Conservation (phyloP, 73 alveolate species). For the Paramecium caudatum region DNA sequence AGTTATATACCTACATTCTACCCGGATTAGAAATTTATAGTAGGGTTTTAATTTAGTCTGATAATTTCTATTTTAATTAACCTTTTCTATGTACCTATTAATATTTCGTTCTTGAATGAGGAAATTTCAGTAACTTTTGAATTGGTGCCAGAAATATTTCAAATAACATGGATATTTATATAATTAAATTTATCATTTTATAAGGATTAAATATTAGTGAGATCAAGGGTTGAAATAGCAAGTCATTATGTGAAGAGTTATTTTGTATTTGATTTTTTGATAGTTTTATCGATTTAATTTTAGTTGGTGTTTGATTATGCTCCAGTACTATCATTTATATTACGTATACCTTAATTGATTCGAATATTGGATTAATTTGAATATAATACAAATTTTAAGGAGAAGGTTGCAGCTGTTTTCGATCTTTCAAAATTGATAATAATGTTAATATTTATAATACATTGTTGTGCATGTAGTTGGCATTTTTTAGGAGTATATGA, state of each 20-base stretch:
- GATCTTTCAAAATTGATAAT: slow-evolving; percentile 64
- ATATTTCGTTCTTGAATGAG: background rate
- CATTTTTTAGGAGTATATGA: slow-evolving; percentile 65
- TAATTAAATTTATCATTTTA: background rate
- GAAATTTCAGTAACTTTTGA: background rate
- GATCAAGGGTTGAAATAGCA: slow-evolving; percentile 9
- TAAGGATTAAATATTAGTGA: background rate
- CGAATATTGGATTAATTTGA: slow-evolving; percentile 39
- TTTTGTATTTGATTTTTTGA: slow-evolving; percentile 47
- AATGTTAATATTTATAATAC: slow-evolving; percentile 55
- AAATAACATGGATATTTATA: slow-evolving; percentile 6
- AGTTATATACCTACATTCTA: slow-evolving; percentile 26
- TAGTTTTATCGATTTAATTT: background rate
- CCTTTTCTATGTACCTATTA: slow-evolving; percentile 54
- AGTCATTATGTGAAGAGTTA: slow-evolving; percentile 21
- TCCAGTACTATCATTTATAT: background rate
- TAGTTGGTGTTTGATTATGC: background rate
- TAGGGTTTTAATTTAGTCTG: background rate
- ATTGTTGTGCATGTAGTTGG: slow-evolving; percentile 74
- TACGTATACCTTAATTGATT: background rate
- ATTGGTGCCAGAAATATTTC: background rate
- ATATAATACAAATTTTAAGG: slow-evolving; percentile 47
- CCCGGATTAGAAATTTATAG: slow-evolving; percentile 32
- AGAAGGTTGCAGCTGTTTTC: slow-evolving; percentile 28
- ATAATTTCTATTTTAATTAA: slow-evolving; percentile 11